Base-by-base conservation (phyloP, 176 grass and related monocot species). In the Oropetium thomaeum region DNA sequence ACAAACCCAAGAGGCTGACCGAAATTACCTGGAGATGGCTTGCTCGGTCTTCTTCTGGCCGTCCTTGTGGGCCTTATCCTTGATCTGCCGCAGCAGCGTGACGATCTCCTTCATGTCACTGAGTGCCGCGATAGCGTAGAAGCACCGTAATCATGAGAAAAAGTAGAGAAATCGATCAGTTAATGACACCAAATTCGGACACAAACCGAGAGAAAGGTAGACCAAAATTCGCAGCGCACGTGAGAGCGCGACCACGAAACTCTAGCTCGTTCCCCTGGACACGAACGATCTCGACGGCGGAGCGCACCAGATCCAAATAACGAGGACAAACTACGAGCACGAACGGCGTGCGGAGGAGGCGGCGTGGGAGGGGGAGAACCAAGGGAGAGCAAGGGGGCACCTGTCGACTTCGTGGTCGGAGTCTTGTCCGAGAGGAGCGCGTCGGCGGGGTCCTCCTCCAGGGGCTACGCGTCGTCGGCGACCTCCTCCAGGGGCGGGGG, bases 1-100 rank as follows among this genome's bases (percentile, higher is more conserved):
- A 32, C 58, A 62, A 17, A 61, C n/a, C 57, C 7, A 39, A 28
- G 82, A 65, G n/a, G 10, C 3, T 27, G n/a, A 62, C 2, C 15
- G 51, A 14, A 62, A 77, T 87, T 71, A 96, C 89, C 92, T 92
- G 59, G 82, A 87, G 72, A 96, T 89, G 53, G 86, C 83, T 62
- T 92, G 89, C 79, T 87, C 86, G 11, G 75, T 96, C 77, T 92
- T 92, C 86, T 89, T 96, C 76, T 89, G 83, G 19, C 89, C 92
- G 22, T 96, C 92, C 75, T 88, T 85, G 60, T 92, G 86, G 51
- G 83, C 86, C 69, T 82, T 96, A 39, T 92, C 85, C 87, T 82
- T 96, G 86, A 96, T 87, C 7, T 83, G 78, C 32, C 82, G 83
- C 42, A 96, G 78, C 49, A 90, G 64, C 33, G 89, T 78, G 40